These are phyloP conservation scores for Pythium brachiatum DNA, from an alignment of 352 stramenopile species.

Conservation along the genomic window DNA sequence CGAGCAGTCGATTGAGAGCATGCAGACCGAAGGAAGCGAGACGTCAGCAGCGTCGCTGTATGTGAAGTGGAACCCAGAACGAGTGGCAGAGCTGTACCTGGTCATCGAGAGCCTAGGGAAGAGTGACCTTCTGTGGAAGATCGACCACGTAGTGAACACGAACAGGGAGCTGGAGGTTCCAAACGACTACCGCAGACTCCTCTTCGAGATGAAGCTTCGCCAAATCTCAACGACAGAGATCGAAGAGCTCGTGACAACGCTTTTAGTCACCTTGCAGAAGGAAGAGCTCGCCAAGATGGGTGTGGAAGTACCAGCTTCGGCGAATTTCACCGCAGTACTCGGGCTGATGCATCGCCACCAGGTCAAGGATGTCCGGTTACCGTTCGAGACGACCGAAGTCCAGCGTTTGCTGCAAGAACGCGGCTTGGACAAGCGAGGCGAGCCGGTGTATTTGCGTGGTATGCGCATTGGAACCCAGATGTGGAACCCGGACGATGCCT, in stretches of 20 bases:
- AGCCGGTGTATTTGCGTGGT: conserved; percentile 52
- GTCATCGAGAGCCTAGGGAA: conserved; percentile 67
- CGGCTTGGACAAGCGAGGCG: conserved; percentile 61
- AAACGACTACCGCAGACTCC: conserved; percentile 36
- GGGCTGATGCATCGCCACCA: conserved; percentile 55
- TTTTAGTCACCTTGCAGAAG: conserved; percentile 63
- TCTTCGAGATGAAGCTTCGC: conserved; percentile 53
- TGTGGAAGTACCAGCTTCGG: conserved; percentile 46
- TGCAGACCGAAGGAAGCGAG: conserved; percentile 12
- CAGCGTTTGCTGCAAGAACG: conserved; percentile 44
- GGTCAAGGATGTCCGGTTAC: conserved; percentile 51
- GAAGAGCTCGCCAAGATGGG: conserved; percentile 41
- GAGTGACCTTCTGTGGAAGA: conserved; percentile 71
- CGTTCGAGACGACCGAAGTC: conserved; percentile 37
- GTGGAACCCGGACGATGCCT: conserved; percentile 17
- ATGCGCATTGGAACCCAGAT: conserved; percentile 62
- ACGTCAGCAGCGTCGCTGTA: conserved; percentile 15
- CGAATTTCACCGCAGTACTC: conserved; percentile 44
- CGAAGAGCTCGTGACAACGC: conserved; percentile 50
- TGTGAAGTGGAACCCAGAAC: conserved; percentile 57
- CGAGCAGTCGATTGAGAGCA: conserved; percentile 48
- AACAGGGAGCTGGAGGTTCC: conserved; percentile 59
- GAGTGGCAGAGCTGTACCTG: conserved; percentile 58
- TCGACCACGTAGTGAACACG: conserved; percentile 59
- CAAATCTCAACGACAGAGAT: conserved; percentile 55